Evolutionary conservation across 192 early-diverging fungal genomes (phyloP), one percentile per base, ranked within the genome.

Genomic region (Entomortierella beljakovae): DNA sequence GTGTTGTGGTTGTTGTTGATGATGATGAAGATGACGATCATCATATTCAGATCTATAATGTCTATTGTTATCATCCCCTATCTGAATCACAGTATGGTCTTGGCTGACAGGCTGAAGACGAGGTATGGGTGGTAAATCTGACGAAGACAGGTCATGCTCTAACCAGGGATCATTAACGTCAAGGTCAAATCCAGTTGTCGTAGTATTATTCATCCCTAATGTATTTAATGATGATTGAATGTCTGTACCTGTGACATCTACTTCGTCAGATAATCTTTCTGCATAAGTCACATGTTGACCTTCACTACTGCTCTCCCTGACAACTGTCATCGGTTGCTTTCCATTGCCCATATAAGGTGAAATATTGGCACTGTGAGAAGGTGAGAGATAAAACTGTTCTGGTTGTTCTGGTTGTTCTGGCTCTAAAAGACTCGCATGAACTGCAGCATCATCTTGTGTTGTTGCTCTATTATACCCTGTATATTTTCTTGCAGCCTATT

Each of bases 321-420:
- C 49, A 25, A 6, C 49, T 16, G 25, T 28, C 28, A 32, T 42
- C 11, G 38, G 23, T 49, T 40, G 34, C 38, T 26, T 46, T 37
- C 38, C 59, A 1, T 64, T 35, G 1, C 33, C 22, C 46, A 53
- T 11, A 0, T 60, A n/a, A 16, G 72, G 58, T n/a, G 73, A 69
- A 25, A 46, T 34, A 33, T 40, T 40, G 6, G 33, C 58, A 33
- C 59, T 70, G 5, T 61, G 55, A 9, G 67, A 25, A 11, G 75
- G 34, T 9, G 75, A 74, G 51, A 74, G 61, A 49, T 70, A 69
- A 49, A 70, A 65, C 22, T 79, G 75, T 20, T 69, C n/a, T n/a
- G n/a, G n/a, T n/a, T n/a, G n/a, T n/a, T n/a, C n/a, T n/a, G n/a
- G n/a, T n/a, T n/a, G n/a, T n/a, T n/a, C 75, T 26, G 61, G 67